Conservation (phyloP, 2,329 filamentous ascomycete species). For the Pestalotiopsis sp. region DNA sequence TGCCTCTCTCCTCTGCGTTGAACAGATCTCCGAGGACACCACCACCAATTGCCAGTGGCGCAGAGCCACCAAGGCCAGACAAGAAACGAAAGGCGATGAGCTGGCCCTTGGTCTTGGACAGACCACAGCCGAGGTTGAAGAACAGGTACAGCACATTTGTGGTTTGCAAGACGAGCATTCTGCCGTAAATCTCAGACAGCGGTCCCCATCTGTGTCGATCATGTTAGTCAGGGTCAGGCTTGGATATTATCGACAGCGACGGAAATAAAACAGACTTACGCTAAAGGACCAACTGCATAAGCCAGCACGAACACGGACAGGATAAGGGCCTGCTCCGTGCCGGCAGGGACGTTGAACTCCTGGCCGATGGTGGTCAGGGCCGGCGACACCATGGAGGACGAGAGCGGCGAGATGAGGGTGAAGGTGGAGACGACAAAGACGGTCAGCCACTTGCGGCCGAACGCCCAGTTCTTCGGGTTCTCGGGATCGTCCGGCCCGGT, state of each 20-base stretch:
- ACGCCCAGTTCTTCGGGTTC: constrained; percentile 57
- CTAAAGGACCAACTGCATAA: constrained; percentile 52
- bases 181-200: constrained; percentile 56
- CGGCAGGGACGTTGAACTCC: constrained; percentile 51
- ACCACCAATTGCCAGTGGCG: constrained; percentile 43
- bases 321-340: constrained; percentile 38
- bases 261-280: constrained; percentile 25
- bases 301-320: constrained; percentile 57
- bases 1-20: constrained; percentile 60
- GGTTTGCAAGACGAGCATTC: constrained; percentile 52
- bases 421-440: constrained; percentile 56
- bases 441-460: constrained; percentile 56
- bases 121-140: constrained; percentile 62
- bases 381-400: constrained; percentile 58
- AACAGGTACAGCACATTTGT: constrained; percentile 49
- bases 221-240: neutral
- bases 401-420: constrained; percentile 61
- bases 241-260: neutral
- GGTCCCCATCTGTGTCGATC: constrained; percentile 39
- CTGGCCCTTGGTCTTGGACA: constrained; percentile 50
- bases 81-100: constrained; percentile 61
- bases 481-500: constrained; percentile 50
- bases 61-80: constrained; percentile 58
- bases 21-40: constrained; percentile 44
- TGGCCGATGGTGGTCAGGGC: constrained; percentile 49